Conservation (phyloP, 163 green algal species). For the Chlamydomonas reinhardtii region DNA sequence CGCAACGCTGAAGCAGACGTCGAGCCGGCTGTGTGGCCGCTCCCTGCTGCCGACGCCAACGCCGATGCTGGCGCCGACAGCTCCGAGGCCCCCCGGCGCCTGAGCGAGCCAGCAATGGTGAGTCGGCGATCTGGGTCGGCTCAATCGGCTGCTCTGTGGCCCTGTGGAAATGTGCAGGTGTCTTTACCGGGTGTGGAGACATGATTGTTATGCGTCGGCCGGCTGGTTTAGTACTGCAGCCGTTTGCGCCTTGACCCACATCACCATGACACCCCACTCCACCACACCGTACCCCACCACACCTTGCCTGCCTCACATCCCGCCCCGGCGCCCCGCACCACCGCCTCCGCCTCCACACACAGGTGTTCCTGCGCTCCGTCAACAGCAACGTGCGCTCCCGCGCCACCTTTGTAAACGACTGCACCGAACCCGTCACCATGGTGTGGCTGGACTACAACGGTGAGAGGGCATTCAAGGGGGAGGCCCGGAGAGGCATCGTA, state of each 20-base stretch:
- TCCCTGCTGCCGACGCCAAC: not conserved
- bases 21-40: constrained; percentile 21
- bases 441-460: constrained; percentile 43
- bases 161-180: no score
- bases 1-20: constrained; percentile 2
- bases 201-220: no score
- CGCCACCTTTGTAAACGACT: constrained; percentile 26
- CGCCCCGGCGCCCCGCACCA: no score
- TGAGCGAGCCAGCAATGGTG: constrained; percentile 25
- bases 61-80: not conserved
- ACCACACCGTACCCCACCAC: not conserved
- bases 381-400: constrained; percentile 7
- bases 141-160: no score
- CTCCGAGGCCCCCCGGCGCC: not conserved
- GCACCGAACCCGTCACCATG: not conserved
- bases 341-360: no score
- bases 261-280: no score
- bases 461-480: no score
- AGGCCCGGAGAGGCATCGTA: no score
- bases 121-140: not conserved
- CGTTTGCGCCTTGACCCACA: no score
- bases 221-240: no score
- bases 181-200: no score
- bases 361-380: constrained; percentile 41
- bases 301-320: no score